Conservation (phyloP, 805 yeast species). For the Torulaspora indica region DNA sequence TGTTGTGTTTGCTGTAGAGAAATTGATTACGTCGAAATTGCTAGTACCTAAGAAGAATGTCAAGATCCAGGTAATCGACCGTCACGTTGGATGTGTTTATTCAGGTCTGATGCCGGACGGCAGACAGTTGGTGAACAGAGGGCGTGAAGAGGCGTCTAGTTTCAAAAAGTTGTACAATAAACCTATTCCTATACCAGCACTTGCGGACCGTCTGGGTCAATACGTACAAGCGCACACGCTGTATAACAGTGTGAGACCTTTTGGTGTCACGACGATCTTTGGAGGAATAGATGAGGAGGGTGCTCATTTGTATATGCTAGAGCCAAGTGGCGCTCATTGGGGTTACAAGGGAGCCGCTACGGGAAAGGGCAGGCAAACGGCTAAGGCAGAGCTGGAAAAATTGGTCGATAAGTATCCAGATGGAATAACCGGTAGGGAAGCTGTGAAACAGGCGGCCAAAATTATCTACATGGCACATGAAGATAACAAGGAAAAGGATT, state of each 20-base stretch:
- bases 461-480: conserved; percentile 93
- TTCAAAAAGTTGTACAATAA: conserved; percentile 74
- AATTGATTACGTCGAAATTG: conserved; percentile 77
- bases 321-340: conserved; percentile 97
- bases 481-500: conserved; percentile 95
- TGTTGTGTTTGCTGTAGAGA: conserved; percentile 95
- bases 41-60: conserved; percentile 85
- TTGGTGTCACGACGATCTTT: conserved; percentile 86
- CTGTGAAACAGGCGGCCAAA: conserved; percentile 89
- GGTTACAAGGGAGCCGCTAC: conserved; percentile 97
- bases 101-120: conserved; percentile 97
- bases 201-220: conserved; percentile 82
- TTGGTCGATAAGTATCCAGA: conserved; percentile 39
- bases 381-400: conserved; percentile 93
- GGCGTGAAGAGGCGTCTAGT: conserved; percentile 81
- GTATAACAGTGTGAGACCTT: conserved; percentile 95
- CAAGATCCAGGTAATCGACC: conserved; percentile 88
- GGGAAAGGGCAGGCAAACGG: conserved; percentile 98
- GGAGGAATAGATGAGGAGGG: conserved; percentile 93
- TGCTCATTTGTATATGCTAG: conserved; percentile 90
- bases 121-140: conserved; percentile 84
- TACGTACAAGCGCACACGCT: conserved; percentile 94
- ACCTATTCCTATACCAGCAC: conserved; percentile 71
- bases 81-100: conserved; percentile 90
- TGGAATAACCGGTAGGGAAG: conserved; percentile 71